Conservation (phyloP, 2,329 filamentous ascomycete species). For the Anthostomella pinea region DNA sequence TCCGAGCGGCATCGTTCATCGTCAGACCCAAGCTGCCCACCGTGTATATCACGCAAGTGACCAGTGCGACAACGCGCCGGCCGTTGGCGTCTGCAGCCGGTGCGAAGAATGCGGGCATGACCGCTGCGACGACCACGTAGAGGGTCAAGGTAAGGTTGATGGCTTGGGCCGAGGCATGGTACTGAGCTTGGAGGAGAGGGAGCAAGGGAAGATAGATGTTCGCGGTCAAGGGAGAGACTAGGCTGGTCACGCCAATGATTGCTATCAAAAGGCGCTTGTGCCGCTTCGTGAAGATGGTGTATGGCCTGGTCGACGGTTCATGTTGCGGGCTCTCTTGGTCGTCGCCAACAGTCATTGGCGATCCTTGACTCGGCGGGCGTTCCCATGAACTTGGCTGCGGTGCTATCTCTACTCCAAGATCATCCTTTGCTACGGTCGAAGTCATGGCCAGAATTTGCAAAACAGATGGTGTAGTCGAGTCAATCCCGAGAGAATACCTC, state of each 20-base stretch:
- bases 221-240: conserved; percentile 7
- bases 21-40: conserved; percentile 3
- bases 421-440: no score
- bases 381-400: no score
- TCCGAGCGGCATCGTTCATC: not conserved
- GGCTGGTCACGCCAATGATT: conserved; percentile 5
- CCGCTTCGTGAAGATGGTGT: conserved; percentile 1
- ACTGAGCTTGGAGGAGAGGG: conserved; percentile 1
- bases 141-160: conserved; percentile 10
- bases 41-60: conserved; percentile 4
- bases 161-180: conserved; percentile 2
- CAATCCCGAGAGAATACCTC: no score
- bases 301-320: not conserved
- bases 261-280: conserved; percentile 4
- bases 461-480: no score
- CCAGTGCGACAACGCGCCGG: conserved; percentile 3
- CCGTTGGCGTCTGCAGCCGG: conserved; percentile 3
- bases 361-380: no score
- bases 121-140: conserved; percentile 6
- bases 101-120: conserved; percentile 6
- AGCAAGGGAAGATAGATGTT: conserved; percentile 10
- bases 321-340: no score
- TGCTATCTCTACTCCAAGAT: no score
- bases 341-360: no score
- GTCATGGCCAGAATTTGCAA: no score